Evolutionary conservation across 202 grass and related monocot genomes (phyloP), one percentile per base, ranked within the genome.

Genomic region (Carex arenaria): DNA sequence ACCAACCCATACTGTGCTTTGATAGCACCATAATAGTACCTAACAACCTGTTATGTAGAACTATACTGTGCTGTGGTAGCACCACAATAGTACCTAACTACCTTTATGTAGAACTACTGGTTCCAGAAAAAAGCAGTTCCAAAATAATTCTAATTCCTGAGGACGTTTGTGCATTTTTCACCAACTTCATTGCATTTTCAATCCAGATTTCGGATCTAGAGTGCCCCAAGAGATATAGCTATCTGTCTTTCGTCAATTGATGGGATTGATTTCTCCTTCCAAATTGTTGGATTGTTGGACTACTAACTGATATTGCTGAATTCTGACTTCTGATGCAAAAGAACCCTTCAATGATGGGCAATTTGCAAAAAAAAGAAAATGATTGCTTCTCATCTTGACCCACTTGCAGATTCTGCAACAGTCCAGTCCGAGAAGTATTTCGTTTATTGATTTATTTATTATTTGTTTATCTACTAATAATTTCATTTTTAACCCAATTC

Each of bases 401-500:
- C 64, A 54, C 49, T 69, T 69, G 80, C 80, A 82, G 15, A 54
- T 82, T 32, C 30, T 82, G 80, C 80, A 82, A 5, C 49, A 69
- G 23, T 56, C 51, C 64, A 13, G 42, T 57, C 63, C 1, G 30
- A 67, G 42, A 69, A 82, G 80, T 53, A 67, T 56, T 80, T 67
- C 42, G 36, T 66, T 66, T 68, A 8, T 82, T 67, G 28, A 59
- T 82, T 53, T 17, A 32, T 82, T 80, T 51, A 66, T 67, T 62
- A 56, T 82, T 55, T 10, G n/a, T 82, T 81, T 55, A 49, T 65
- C 14, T 68, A 31, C 38, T 82, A 67, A 82, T 36, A 67, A 55
- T 62, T 82, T 82, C 62, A 30, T 68, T 82, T 32, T 31, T 82
- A 82, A 82, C 45, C 64, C 15, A 19, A 82, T 69, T 80, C 80